A percentile compares a stretch with the other conserved stretches of the same genome.
Conservation (phyloP, 2,329 filamentous ascomycete genomes). For the Verticillium nonalfalfae region DNA sequence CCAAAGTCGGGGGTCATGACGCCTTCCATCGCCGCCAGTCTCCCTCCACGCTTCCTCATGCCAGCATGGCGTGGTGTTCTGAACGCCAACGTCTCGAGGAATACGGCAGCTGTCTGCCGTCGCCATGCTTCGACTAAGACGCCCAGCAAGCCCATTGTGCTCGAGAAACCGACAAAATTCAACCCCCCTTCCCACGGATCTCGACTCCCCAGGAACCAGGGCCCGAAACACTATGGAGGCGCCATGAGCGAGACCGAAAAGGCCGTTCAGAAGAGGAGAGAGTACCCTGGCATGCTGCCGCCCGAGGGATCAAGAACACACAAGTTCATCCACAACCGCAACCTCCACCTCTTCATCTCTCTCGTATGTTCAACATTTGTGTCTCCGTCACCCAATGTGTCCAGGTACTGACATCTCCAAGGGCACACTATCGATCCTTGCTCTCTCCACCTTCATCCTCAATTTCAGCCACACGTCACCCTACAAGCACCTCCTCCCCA, state of each 20-base stretch:
- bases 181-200: constrained; percentile 85
- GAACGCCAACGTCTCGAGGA: constrained; percentile 1
- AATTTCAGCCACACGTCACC: constrained; percentile 77
- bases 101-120: constrained; percentile 13
- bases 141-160: constrained; percentile 53
- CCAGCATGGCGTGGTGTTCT: constrained; percentile 47
- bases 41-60: constrained; percentile 63
- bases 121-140: constrained; percentile 24
- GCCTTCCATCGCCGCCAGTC: constrained; percentile 28
- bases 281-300: constrained; percentile 88
- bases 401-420: constrained; percentile 17
- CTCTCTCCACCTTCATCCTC: constrained; percentile 64
- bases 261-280: constrained; percentile 57
- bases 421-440: constrained; percentile 64
- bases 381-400: not conserved
- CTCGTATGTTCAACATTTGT: constrained; percentile 50
- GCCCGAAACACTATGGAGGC: constrained; percentile 69
- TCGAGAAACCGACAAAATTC: constrained; percentile 86
- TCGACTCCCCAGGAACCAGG: constrained; percentile 51
- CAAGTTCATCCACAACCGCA: constrained; percentile 74
- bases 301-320: constrained; percentile 74
- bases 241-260: constrained; percentile 59
- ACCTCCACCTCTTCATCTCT: constrained; percentile 76
- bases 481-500: constrained; percentile 72
- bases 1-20: constrained; percentile 25